Conservation (phyloP, 345 rosid genomes). For the Crucihimalaya himalaica region DNA sequence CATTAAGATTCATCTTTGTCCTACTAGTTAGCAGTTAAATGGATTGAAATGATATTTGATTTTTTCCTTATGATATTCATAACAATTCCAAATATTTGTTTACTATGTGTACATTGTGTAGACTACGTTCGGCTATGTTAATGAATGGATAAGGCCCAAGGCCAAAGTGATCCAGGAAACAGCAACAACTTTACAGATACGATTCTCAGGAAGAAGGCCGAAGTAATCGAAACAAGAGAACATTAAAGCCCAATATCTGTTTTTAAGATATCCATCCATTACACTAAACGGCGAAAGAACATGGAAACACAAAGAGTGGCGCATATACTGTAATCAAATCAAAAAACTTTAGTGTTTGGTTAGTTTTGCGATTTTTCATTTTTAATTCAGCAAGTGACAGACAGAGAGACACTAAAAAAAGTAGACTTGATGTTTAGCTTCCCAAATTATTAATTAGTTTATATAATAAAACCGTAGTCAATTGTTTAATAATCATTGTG, state of each 20-base stretch:
- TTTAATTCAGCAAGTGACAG: background rate
- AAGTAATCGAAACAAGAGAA: background rate
- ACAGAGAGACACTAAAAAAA: constrained; percentile 12
- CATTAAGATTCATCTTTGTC: too few species aligned
- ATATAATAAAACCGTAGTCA: background rate
- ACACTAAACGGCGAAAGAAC: background rate
- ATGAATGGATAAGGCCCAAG: constrained; percentile 13
- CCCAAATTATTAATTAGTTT: constrained; percentile 14
- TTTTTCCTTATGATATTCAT: background rate
- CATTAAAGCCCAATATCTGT: background rate
- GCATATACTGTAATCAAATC: background rate
- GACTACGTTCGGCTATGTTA: background rate
- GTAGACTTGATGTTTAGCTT: constrained; percentile 29
- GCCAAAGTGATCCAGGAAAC: background rate
- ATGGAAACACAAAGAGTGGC: background rate
- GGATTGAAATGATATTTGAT: background rate
- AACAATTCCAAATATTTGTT: background rate
- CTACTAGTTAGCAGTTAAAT: too few species aligned
- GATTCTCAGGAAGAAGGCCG: constrained; percentile 5
- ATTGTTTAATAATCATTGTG: background rate
- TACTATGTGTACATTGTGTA: background rate
- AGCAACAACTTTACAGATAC: background rate
- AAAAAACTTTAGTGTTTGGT: background rate
- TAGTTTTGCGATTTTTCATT: background rate
- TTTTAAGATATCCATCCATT: background rate